Evolutionary conservation across 441 rosid species (phyloP), one percentile per base, ranked within the genome.

Genomic region (Oxalis stricta): DNA sequence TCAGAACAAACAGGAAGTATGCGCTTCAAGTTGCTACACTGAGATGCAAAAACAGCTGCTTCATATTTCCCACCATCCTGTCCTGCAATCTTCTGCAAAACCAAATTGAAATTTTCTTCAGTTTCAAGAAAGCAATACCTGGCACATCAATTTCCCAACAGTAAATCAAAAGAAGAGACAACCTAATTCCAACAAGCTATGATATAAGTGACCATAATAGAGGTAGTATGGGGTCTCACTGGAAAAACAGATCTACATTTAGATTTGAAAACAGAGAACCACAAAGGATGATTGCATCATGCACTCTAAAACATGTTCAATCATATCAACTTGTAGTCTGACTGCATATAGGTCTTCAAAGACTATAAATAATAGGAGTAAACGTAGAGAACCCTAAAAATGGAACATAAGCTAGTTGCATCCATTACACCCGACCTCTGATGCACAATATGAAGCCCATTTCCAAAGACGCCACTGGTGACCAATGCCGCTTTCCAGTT

Each of bases 361-460:
- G n/a, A n/a, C n/a, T n/a, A n/a, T n/a, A n/a, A 26, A 59, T 18
- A 55, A 37, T 40, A 10, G 34, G 38, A 14, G 23, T 30, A 39
- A 14, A 33, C 19, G 33, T 36, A 34, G 14, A 18, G 15, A 4
- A 28, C 8, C 7, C 15, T 21, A 37, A 41, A 19, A 5, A 18
- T 5, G 16, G 3, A 43, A 43, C 5, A 19, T 26, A 28, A 18
- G 22, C 10, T n/a, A 30, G 24, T n/a, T 18, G 3, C 15, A 10
- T 16, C n/a, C 15, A 23, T 34, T 44, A 26, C 40, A 41, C 13
- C 60, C 46, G 59, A 86, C 99, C 83, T 92, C 95, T 58, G 99
- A 84, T 35, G 96, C 84, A 70, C 92, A 74, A 50, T 66, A 82
- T 23, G 94, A 76, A 58, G 96, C 96, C 99, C 99, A 92, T 67